A percentile compares a stretch with the other conserved stretches of the same genome.
phyloP scores from a whole-genome alignment of 192 early-diverging fungal species.

The Glomus cerebriforme region DNA sequence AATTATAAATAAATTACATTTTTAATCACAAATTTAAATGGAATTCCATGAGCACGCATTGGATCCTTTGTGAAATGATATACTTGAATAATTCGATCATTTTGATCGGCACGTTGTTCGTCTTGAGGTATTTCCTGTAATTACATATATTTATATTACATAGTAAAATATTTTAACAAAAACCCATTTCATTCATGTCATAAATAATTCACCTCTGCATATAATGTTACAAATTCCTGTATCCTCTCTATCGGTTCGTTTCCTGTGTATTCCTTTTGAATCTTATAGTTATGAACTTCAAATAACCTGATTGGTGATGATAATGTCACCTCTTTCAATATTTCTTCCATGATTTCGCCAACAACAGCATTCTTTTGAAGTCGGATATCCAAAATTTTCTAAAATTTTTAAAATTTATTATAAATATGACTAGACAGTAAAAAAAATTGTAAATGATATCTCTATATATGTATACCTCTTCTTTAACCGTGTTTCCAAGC shows the following conservation, averaged over 20 bases:
- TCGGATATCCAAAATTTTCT: slow-evolving; percentile 58
- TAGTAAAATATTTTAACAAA: no score
- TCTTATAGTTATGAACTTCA: slow-evolving; percentile 52
- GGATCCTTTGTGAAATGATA: slow-evolving; percentile 74
- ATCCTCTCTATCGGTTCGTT: slow-evolving; percentile 52
- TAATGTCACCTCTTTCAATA: slow-evolving; percentile 54
- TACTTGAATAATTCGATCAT: slow-evolving; percentile 56
- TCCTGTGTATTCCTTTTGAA: slow-evolving; percentile 47
- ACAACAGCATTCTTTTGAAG: slow-evolving; percentile 65
- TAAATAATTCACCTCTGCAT: slow-evolving; percentile 52
- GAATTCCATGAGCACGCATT: slow-evolving; percentile 71
- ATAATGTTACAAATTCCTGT: slow-evolving; percentile 51
- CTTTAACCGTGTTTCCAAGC: slow-evolving; percentile 66
- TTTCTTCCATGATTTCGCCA: slow-evolving; percentile 51
- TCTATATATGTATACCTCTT: slow-evolving; percentile 51
- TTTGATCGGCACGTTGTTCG: slow-evolving; percentile 51
- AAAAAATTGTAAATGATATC: slow-evolving; percentile 16
- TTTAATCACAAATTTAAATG: slow-evolving; percentile 76
- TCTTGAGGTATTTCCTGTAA: slow-evolving; percentile 51
- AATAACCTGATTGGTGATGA: slow-evolving; percentile 56
- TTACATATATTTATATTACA: not conserved
- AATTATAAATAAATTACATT: slow-evolving; percentile 33
- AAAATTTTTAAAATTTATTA: no score
- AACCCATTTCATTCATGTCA: no score
- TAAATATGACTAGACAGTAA: no score